A percentile compares a stretch with the other conserved stretches of the same genome.
Conservation (phyloP, 495 filamentous ascomycete species). For the Aspergillus biplanus region DNA sequence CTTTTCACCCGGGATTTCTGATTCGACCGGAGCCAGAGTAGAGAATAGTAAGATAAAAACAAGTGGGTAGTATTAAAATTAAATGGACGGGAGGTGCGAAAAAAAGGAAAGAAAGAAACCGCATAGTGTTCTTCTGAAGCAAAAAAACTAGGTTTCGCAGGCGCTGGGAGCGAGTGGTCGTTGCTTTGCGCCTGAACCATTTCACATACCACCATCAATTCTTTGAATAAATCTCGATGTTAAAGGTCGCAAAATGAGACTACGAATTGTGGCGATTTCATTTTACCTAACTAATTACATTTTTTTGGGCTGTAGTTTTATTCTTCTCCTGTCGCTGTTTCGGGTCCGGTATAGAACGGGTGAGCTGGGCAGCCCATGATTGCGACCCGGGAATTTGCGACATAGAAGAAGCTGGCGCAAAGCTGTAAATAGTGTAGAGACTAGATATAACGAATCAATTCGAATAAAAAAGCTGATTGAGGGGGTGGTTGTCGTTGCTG, state of each 20-base stretch:
- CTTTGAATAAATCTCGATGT: not conserved
- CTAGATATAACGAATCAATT: slow-evolving; percentile 7
- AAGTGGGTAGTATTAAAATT: slow-evolving; percentile 6
- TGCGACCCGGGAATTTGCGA: slow-evolving; percentile 26
- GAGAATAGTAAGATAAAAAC: not conserved
- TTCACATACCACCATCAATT: slow-evolving; percentile 13
- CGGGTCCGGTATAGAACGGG: not conserved
- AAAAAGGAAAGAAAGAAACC: not conserved
- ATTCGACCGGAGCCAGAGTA: slow-evolving; percentile 3
- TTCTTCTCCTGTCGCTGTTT: slow-evolving; percentile 1
- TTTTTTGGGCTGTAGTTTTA: not conserved
- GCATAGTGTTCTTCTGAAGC: not conserved
- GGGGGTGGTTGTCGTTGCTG: slow-evolving; percentile 28
- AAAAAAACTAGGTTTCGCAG: slow-evolving; percentile 3
- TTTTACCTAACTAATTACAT: not conserved
- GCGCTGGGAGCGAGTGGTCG: slow-evolving; percentile 13
- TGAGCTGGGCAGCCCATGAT: slow-evolving; percentile 4
- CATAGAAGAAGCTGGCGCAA: slow-evolving; percentile 17
- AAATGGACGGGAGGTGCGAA: not conserved
- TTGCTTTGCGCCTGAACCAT: slow-evolving; percentile 18
- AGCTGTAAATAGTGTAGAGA: slow-evolving; percentile 7
- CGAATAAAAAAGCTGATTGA: not conserved
- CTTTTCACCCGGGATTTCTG: not conserved
- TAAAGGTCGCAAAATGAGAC: not conserved
- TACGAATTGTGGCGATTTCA: slow-evolving; percentile 7